A percentile compares a stretch with the other conserved stretches of the same genome.
phyloP scores from a whole-genome alignment of 2,329 filamentous ascomycete genomes.

The Calonectria naviculata region DNA sequence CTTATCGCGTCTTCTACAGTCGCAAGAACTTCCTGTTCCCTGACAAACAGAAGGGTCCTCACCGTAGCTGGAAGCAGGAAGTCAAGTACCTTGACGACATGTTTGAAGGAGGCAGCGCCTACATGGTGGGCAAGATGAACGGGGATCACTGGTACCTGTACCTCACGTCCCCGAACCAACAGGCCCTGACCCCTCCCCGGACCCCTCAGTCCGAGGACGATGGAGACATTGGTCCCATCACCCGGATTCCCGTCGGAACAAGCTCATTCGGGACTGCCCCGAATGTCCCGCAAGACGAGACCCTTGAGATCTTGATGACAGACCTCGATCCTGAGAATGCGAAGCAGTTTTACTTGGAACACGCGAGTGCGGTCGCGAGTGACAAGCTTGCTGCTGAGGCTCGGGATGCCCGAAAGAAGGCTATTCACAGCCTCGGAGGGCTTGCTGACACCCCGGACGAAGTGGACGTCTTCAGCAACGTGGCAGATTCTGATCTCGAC shows the following conservation, averaged over 20 bases:
- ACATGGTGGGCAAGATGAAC: constrained; percentile 99
- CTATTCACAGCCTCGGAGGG: constrained; percentile 68
- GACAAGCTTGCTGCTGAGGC: constrained; percentile 78
- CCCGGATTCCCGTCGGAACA: constrained; percentile 65
- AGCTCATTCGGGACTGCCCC: constrained; percentile 53
- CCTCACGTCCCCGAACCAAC: constrained; percentile 87
- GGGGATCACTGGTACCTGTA: constrained; percentile 99
- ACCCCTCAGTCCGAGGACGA: constrained; percentile 72
- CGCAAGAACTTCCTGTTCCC: constrained; percentile 99
- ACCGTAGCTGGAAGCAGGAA: constrained; percentile 97
- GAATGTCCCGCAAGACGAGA: constrained; percentile 75
- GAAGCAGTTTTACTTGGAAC: constrained; percentile 75
- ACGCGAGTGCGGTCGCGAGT: constrained; percentile 91
- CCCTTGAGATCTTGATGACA: constrained; percentile 79
- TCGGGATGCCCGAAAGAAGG: constrained; percentile 69
- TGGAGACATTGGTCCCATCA: constrained; percentile 47
- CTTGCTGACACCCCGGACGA: constrained; percentile 68
- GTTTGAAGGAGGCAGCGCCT: constrained; percentile 92
- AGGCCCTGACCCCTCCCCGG: constrained; percentile 81
- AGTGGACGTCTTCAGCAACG: constrained; percentile 87
- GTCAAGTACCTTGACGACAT: constrained; percentile 92
- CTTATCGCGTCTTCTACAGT: constrained; percentile 98
- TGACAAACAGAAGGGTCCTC: constrained; percentile 91
- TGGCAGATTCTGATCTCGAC: constrained; percentile 64
- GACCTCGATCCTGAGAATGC: constrained; percentile 76